Evolutionary conservation across 441 rosid species (phyloP), one percentile per base, ranked within the genome.

Genomic region (Isatis lusitanica): DNA sequence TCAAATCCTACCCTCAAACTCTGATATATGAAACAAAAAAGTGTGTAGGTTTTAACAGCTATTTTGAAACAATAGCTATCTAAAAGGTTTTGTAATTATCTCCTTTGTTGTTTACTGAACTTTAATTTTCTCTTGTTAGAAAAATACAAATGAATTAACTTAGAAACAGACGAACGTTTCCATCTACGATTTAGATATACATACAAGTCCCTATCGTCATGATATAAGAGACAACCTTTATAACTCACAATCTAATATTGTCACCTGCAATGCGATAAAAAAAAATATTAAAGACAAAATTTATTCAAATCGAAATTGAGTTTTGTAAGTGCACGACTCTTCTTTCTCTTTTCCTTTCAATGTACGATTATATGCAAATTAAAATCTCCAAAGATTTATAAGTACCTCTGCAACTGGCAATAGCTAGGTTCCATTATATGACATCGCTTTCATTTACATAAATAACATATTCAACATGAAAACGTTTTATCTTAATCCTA

Each of bases 341-440:
- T 6, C 3, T 38, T 63, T 43, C 11, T 48, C 46, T 7, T 26
- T 35, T 44, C 3, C 33, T 57, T 74, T 58, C 35, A 58, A 58
- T 17, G 9, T 47, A 62, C 31, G 75, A 31, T 47, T 66, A 43
- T 58, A 48, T 58, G 16, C 36, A 66, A 66, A 26, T 26, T 26
- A 26, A 21, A 21, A 66, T 73, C 71, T 73, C n/a, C 9, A 10
- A 66, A 48, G 53, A 48, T 58, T 57, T 58, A 38, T 48, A 31
- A 58, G 66, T 66, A 58, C 60, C 7, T 66, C 13, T 74, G 72
- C 61, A 74, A 74, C 67, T 74, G 77, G 72, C 72, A 66, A 53
- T 74, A 74, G 72, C 77, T 74, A 74, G 53, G 17, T 38, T 74
- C 72, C 77, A 74, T 26, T 57, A 55, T 56, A 28, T 44, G 65